A percentile compares a stretch with the other conserved stretches of the same genome.
Conservation (phyloP, 768 basidiomycete genomes). For the Collybia sordida region DNA sequence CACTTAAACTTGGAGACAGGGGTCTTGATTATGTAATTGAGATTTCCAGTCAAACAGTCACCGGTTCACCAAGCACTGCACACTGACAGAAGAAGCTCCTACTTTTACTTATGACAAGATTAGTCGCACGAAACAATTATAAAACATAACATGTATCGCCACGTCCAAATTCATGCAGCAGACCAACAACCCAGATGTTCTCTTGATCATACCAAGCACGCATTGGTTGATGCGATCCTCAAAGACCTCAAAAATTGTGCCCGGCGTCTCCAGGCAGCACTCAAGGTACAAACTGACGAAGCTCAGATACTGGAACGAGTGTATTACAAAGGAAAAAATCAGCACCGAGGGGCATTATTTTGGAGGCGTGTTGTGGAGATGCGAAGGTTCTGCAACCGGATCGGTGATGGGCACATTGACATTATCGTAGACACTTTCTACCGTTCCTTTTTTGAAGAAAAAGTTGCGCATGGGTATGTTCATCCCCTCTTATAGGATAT, state of each 20-base stretch:
- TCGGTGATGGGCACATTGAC: slow-evolving; percentile 29
- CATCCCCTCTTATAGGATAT: not conserved
- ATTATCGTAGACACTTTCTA: slow-evolving; percentile 39
- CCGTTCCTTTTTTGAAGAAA: slow-evolving; percentile 49
- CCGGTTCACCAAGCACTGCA: no score
- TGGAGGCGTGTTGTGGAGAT: slow-evolving; percentile 68
- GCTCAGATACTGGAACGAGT: slow-evolving; percentile 61
- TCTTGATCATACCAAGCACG: slow-evolving; percentile 29
- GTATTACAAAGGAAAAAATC: slow-evolving; percentile 81
- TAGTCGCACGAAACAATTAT: no score
- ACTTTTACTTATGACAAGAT: no score
- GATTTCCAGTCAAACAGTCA: no score
- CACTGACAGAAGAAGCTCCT: no score
- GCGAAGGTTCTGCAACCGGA: slow-evolving; percentile 46
- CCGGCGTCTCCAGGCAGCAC: slow-evolving; percentile 48
- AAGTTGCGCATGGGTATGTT: slow-evolving; percentile 35
- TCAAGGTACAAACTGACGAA: slow-evolving; percentile 48
- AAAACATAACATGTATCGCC: not conserved
- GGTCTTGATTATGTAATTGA: no score
- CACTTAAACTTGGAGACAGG: no score
- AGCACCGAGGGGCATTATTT: slow-evolving; percentile 68
- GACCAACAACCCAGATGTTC: slow-evolving; percentile 18
- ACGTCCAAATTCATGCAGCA: slow-evolving; percentile 1
- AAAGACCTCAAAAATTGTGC: slow-evolving; percentile 58
- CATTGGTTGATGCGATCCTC: slow-evolving; percentile 51